phyloP scores from a whole-genome alignment of 768 basidiomycete genomes.

The Suillus spraguei region DNA sequence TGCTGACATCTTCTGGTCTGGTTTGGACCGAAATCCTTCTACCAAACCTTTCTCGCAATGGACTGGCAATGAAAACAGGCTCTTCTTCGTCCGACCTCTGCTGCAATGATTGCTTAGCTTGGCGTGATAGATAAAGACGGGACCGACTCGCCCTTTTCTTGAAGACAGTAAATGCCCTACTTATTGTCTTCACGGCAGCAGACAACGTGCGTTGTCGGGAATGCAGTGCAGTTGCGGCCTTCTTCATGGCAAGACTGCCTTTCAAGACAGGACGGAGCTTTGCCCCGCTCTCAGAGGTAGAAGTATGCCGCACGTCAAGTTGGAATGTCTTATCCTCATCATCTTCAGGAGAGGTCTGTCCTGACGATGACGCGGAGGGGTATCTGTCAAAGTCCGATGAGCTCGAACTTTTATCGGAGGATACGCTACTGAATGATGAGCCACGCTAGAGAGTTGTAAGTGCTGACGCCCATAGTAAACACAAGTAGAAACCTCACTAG shows the following conservation, averaged over 20 bases:
- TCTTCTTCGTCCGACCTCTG: slow-evolving; percentile 28
- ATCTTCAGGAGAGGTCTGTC: slow-evolving; percentile 35
- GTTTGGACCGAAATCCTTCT: slow-evolving; percentile 28
- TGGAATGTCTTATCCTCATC: slow-evolving; percentile 25
- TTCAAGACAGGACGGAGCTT: slow-evolving; percentile 17
- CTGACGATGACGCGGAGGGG: slow-evolving; percentile 27
- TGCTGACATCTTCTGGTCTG: slow-evolving; percentile 31
- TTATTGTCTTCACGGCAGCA: slow-evolving; percentile 27
- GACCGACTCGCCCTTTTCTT: slow-evolving; percentile 26
- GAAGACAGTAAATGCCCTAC: slow-evolving; percentile 23
- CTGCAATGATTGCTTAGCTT: slow-evolving; percentile 10
- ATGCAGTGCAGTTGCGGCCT: slow-evolving; percentile 14
- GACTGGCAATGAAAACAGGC: slow-evolving; percentile 26
- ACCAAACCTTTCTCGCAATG: slow-evolving; percentile 32
- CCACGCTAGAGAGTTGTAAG: slow-evolving; percentile 11
- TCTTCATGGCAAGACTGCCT: slow-evolving; percentile 11
- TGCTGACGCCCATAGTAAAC: neutral
- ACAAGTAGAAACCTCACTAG: slow-evolving; percentile 12
- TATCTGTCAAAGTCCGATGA: slow-evolving; percentile 21
- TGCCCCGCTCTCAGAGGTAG: neutral
- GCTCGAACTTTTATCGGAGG: slow-evolving; percentile 19
- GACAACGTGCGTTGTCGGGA: slow-evolving; percentile 20
- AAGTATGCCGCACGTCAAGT: slow-evolving; percentile 8
- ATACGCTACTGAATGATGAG: slow-evolving; percentile 17
- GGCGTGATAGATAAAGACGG: neutral